phyloP scores from a whole-genome alignment of 2,329 filamentous ascomycete species.

The Hymenoscyphus repandus region DNA sequence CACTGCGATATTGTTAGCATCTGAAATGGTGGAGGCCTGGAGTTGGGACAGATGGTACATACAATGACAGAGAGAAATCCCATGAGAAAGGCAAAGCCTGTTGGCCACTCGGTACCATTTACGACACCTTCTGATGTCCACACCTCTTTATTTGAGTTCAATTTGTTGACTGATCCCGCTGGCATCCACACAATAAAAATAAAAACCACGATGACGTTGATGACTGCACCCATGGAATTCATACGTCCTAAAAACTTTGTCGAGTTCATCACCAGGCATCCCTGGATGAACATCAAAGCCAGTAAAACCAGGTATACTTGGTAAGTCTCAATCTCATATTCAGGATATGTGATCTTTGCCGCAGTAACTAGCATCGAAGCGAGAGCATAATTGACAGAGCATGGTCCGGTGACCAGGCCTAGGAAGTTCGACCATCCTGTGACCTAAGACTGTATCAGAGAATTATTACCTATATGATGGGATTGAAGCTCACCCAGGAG shows the following conservation, averaged over 20 bases:
- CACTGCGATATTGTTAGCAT: conserved; percentile 1
- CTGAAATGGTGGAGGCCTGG: background rate
- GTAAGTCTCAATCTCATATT: conserved; percentile 30
- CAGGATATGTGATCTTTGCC: conserved; percentile 31
- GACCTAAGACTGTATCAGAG: conserved; percentile 2
- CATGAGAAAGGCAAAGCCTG: conserved; percentile 57
- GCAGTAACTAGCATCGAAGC: conserved; percentile 33
- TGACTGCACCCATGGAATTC: conserved; percentile 14
- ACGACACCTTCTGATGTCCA: conserved; percentile 37
- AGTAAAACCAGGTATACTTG: conserved; percentile 33
- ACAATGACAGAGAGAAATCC: conserved; percentile 55
- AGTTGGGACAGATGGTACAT: background rate
- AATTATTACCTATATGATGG: background rate
- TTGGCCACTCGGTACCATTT: conserved; percentile 52
- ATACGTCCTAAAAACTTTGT: conserved; percentile 26
- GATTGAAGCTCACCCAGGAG: conserved; percentile 9
- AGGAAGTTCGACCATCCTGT: conserved; percentile 16
- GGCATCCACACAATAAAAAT: conserved; percentile 31
- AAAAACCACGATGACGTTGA: conserved; percentile 30
- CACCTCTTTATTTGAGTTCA: conserved; percentile 5
- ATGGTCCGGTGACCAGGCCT: conserved; percentile 12
- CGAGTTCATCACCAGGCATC: conserved; percentile 32
- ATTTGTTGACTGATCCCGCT: conserved; percentile 10
- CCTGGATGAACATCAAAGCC: conserved; percentile 29
- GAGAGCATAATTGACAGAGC: conserved; percentile 31